Evolutionary conservation across 1,284 basidiomycete species (phyloP), one percentile per base, ranked within the genome.

Genomic region (Apiotrichum mycotoxinovorans): DNA sequence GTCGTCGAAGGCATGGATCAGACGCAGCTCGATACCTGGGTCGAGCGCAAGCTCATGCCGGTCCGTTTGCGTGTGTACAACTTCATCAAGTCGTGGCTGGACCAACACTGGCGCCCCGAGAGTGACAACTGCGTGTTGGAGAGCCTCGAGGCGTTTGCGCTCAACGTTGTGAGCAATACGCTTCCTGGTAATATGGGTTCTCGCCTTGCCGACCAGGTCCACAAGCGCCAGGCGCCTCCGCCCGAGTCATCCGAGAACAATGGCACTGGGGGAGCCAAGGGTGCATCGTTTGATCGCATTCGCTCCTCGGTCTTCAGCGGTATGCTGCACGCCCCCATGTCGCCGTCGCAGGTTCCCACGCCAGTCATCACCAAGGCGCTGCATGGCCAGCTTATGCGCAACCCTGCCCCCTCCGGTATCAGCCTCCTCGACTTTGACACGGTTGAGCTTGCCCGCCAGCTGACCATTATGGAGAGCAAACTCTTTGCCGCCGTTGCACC

Each of bases 41-140:
- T 87, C 66, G 88, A 91, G 65, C 81, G 83, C 55, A 96, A 96
- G 78, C 86, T 88, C 11, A 83, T 89, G 14, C 94, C 94, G 4
- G 87, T 97, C 26, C 86, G 92, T 37, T 78, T 97, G 52, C 84
- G 95, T 23, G 87, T 97, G 30, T 88, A 88, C 59, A 96, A 96
- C 73, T 85, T 95, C 66, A 83, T 98, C 78, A 95, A 92, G 79
- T 83, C 83, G 18, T 98, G 95, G 95, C 81, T 97, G 51, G 93
- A 98, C 72, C 80, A 81, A 61, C 87, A 96, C 75, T 98, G 94
- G 94, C 83, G 87, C 7, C 76, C 85, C 4, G 80, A 83, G 0
- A 79, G 82, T 15, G 89, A 91, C 64, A 64, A 71, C 27, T 66
- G 66, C 11, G 62, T 73, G 3, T 65, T 83, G 22, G 74, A 75